Base-by-base conservation (phyloP, 2,329 filamentous ascomycete species). In the Alternaria rosae region DNA sequence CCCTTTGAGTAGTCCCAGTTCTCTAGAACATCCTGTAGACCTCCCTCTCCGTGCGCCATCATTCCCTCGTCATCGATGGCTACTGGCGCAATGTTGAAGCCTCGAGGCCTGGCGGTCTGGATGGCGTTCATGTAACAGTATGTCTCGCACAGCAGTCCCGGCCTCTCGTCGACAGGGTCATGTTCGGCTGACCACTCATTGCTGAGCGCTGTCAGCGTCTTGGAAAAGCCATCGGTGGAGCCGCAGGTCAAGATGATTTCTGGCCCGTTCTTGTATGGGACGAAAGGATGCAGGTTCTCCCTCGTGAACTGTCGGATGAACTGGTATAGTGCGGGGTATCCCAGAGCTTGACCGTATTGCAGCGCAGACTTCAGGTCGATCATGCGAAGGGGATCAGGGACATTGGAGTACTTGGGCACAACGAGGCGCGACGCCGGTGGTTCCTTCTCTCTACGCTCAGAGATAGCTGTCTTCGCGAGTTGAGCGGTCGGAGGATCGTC, bases 281-380 rank as follows among this genome's bases (percentile, higher is more conserved):
- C 86, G 70, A 91, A 89, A 3, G 92, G 93, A 76, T 97, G 92
- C 54, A 97, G 83, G 70, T 92, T 86, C 57, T 94, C 85, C 61
- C 88, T 86, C 5, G 89, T 85, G 79, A 97, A 96, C 75, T 94
- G 87, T 63, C 91, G 88, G 58, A 97, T 80, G 80, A 94, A 97
- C 45, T 87, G 87, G 63, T 89, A 87, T 23, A 97, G 84, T 0
- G 93, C 88, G 1, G 92, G 92, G 70, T 96, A 94, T 48, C 94
- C 94, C 63, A 91, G 85, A 2, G 91, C 89, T n/a, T 86, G 87
- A 62, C 92, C 92, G 82, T 97, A 97, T 80, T 97, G 94, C 54
- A 97, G 84, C 4, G 93, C 93, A 0, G 91, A 91, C 54, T 88
- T 86, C 28, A 97, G 81, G 76, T 97, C 94, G 71, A 97, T 92